phyloP scores from a whole-genome alignment of 1,284 basidiomycete species.

The Caloboletus firmus region DNA sequence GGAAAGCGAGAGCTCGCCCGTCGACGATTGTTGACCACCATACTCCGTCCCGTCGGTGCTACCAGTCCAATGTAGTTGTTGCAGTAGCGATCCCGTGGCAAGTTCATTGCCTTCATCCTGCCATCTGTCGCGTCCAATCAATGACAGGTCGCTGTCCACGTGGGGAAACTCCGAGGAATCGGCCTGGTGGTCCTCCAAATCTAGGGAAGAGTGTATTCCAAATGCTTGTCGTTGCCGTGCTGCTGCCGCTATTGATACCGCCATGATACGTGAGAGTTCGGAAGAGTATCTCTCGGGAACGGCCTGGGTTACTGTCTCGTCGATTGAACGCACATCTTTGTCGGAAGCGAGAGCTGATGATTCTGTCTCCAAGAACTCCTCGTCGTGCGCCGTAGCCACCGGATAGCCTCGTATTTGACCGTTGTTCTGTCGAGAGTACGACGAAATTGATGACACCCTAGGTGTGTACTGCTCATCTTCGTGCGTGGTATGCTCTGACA shows the following conservation, averaged over 20 bases:
- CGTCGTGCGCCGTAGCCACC: not conserved
- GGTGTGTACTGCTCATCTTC: constrained; percentile 25
- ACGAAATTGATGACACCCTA: constrained; percentile 7
- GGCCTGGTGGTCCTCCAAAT: constrained; percentile 21
- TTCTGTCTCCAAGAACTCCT: constrained; percentile 10
- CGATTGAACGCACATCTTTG: constrained; percentile 7
- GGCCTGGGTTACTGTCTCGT: not conserved
- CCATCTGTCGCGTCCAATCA: constrained; percentile 47
- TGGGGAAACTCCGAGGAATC: constrained; percentile 38
- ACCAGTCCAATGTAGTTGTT: constrained; percentile 36
- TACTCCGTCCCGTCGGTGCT: constrained; percentile 4
- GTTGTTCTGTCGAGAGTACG: constrained; percentile 9
- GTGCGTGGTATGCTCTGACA: constrained; percentile 8
- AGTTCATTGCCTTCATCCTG: constrained; percentile 39
- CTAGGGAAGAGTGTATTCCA: constrained; percentile 45
- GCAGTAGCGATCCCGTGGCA: constrained; percentile 55
- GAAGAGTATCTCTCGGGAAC: constrained; percentile 25
- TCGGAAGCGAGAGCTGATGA: constrained; percentile 18
- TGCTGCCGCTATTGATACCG: constrained; percentile 42
- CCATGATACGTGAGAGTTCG: constrained; percentile 39
- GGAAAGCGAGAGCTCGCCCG: constrained; percentile 10
- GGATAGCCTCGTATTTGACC: constrained; percentile 1
- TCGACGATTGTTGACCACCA: constrained; percentile 9
- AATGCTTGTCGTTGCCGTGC: constrained; percentile 47
- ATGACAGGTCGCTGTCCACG: constrained; percentile 50